Conservation (phyloP, 176 grass and related monocot species). For the Rhipidocladum racemiflorum region DNA sequence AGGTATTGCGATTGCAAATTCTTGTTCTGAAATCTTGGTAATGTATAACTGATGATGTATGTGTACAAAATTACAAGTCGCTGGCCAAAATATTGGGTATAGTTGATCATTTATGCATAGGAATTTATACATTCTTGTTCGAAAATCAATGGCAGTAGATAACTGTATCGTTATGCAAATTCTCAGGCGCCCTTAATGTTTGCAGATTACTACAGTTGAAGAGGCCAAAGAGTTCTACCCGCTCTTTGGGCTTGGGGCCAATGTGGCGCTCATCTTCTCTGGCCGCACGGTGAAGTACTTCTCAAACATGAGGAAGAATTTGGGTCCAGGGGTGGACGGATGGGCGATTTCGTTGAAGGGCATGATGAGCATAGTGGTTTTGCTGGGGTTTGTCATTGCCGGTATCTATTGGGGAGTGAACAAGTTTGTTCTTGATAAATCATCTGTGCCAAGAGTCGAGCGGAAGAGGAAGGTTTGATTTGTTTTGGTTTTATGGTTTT, state of each 20-base stretch:
- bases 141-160: neutral
- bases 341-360: constrained; percentile 90
- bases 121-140: neutral
- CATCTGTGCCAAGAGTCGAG: constrained; percentile 54
- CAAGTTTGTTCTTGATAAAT: constrained; percentile 65
- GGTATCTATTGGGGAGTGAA: constrained; percentile 89
- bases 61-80: neutral
- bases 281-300: constrained; percentile 96
- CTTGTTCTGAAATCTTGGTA: neutral
- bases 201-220: constrained; percentile 93
- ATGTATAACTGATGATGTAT: neutral
- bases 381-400: constrained; percentile 66
- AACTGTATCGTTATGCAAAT: neutral
- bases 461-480: constrained; percentile 82
- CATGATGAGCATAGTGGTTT: constrained; percentile 98
- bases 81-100: neutral
- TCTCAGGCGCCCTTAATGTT: neutral
- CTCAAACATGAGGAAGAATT: constrained; percentile 81
- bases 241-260: constrained; percentile 86
- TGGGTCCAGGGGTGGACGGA: constrained; percentile 90
- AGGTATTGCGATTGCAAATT: neutral
- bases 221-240: constrained; percentile 99
- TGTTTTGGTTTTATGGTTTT: neutral
- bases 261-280: constrained; percentile 93
- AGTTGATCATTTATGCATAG: neutral